Conservation (phyloP, 2,329 filamentous ascomycete genomes). For the Ophiostoma tasmaniense region DNA sequence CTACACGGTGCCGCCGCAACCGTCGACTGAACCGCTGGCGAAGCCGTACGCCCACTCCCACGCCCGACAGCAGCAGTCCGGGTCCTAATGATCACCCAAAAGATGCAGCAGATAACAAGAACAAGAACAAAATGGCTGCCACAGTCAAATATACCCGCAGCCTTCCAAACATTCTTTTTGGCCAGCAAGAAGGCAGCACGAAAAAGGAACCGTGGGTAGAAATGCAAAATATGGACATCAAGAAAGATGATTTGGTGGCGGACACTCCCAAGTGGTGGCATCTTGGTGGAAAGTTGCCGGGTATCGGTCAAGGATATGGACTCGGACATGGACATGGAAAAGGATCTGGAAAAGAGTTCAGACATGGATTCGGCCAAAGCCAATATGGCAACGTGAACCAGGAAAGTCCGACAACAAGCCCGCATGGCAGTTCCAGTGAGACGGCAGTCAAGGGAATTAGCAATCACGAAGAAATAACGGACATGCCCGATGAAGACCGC, state of each 20-base stretch:
- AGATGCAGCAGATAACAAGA: not conserved
- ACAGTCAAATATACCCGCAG: not conserved
- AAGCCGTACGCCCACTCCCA: not conserved
- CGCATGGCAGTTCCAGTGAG: not conserved
- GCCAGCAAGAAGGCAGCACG: not conserved
- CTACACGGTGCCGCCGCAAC: conserved; percentile 5
- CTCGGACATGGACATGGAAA: not conserved
- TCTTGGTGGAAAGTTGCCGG: not conserved
- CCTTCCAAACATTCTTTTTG: not conserved
- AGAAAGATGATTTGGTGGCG: too few species aligned
- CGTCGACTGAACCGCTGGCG: not conserved
- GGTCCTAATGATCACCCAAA: not conserved
- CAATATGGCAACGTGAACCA: not conserved
- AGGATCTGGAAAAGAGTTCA: not conserved
- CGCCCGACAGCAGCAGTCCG: not conserved
- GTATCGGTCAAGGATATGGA: not conserved
- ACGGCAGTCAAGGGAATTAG: not conserved
- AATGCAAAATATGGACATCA: not conserved
- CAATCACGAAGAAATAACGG: conserved; percentile 17
- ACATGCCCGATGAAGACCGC: conserved; percentile 17
- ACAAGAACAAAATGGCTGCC: not conserved
- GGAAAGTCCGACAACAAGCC: not conserved
- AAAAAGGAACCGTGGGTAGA: not conserved
- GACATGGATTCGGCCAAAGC: not conserved
- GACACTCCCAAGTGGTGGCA: not conserved